These are phyloP conservation scores for Panaeolus papilionaceus DNA, from an alignment of 768 basidiomycete species.

Conservation along the genomic window DNA sequence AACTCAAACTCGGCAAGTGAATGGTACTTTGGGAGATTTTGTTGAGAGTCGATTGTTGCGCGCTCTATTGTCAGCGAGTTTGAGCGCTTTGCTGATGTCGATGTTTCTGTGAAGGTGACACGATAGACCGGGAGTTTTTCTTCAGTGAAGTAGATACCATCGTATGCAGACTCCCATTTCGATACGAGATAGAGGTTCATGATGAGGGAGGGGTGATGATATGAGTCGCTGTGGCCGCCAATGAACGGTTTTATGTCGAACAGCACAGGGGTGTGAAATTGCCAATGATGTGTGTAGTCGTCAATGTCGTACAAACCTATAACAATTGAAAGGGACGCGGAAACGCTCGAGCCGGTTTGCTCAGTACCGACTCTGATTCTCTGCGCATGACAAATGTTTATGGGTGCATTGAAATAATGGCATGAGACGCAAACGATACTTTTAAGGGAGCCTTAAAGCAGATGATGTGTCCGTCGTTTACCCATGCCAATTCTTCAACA, in stretches of 20 bases:
- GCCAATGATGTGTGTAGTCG: background rate
- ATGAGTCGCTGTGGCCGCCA: background rate
- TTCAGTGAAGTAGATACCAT: background rate
- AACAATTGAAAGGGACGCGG: background rate
- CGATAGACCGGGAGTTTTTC: constrained; percentile 4
- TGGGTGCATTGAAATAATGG: background rate
- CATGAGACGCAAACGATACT: background rate
- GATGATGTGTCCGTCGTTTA: background rate
- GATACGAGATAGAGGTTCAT: constrained; percentile 5
- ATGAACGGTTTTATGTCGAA: background rate
- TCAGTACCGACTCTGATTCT: background rate
- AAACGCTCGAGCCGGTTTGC: background rate
- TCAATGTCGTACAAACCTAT: background rate
- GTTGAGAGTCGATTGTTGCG: background rate
- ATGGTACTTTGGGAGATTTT: constrained; percentile 2
- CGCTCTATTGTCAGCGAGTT: background rate
- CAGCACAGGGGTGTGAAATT: background rate
- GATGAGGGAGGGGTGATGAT: background rate
- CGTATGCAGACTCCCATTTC: constrained; percentile 5
- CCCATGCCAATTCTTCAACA: constrained; percentile 1
- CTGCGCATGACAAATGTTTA: background rate
- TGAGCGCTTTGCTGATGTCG: background rate
- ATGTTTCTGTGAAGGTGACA: background rate
- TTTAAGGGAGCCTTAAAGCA: background rate
- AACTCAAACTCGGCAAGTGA: background rate